phyloP scores from a whole-genome alignment of 2,329 filamentous ascomycete species.

The Aureobasidium sp. region DNA sequence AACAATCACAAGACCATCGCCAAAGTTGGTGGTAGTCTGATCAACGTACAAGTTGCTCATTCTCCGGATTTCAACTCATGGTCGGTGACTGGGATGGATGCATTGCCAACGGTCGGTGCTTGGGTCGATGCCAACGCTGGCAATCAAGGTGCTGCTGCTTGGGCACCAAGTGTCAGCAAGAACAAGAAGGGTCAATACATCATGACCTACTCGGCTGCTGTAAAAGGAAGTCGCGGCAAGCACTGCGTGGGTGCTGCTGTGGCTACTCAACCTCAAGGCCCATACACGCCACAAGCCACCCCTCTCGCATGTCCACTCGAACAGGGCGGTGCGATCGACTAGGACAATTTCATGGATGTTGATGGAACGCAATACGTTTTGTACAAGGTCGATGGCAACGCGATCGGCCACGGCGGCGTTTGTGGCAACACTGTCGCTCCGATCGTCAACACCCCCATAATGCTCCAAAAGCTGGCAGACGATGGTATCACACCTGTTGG shows the following conservation, averaged over 20 bases:
- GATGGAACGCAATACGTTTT: constrained; percentile 20
- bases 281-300: constrained; percentile 19
- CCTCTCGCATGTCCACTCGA: constrained; percentile 21
- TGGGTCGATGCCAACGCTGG: constrained; percentile 22
- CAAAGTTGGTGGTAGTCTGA: constrained; percentile 21
- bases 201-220: constrained; percentile 23
- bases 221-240: constrained; percentile 18
- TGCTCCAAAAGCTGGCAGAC: constrained; percentile 20
- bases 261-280: constrained; percentile 19
- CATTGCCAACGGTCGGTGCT: constrained; percentile 22
- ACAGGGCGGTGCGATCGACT: constrained; percentile 24
- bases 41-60: constrained; percentile 28
- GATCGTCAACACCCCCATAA: constrained; percentile 20
- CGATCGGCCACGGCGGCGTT: constrained; percentile 20
- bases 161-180: constrained; percentile 28
- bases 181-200: constrained; percentile 20
- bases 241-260: constrained; percentile 23
- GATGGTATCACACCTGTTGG: constrained; percentile 22
- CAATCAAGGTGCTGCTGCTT: constrained; percentile 22
- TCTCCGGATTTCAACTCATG: constrained; percentile 29
- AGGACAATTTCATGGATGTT: constrained; percentile 20
- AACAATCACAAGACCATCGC: constrained; percentile 24
- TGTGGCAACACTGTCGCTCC: constrained; percentile 19
- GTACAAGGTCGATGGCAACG: constrained; percentile 25
- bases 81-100: constrained; percentile 23